Conservation (phyloP, 2,329 filamentous ascomycete genomes). For the Thielaviopsis punctulata region DNA sequence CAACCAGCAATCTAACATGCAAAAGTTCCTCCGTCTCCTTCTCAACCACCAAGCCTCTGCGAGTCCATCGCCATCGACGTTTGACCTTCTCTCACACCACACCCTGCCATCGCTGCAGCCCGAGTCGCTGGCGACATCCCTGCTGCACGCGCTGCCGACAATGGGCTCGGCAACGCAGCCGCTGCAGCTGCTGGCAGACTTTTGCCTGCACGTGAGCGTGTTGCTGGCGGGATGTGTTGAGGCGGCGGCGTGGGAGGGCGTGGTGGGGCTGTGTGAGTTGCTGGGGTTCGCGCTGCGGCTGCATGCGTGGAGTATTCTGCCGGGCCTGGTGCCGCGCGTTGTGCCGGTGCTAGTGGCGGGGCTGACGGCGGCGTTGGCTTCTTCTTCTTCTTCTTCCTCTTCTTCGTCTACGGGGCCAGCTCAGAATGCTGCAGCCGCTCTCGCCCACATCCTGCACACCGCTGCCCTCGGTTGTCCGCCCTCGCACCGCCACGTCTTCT, state of each 20-base stretch:
- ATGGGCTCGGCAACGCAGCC: slow-evolving; percentile 32
- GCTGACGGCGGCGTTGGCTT: slow-evolving; percentile 1
- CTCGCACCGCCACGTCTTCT: slow-evolving; percentile 34
- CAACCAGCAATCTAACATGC: background rate
- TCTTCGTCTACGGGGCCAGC: no score
- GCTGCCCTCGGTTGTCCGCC: slow-evolving; percentile 39
- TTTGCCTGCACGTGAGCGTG: slow-evolving; percentile 44
- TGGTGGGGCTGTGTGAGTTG: slow-evolving; percentile 48
- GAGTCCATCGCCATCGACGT: slow-evolving; percentile 42
- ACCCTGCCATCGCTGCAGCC: slow-evolving; percentile 15
- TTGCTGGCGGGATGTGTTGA: slow-evolving; percentile 52
- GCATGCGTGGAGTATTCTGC: slow-evolving; percentile 40
- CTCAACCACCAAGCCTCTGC: slow-evolving; percentile 42
- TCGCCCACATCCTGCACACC: slow-evolving; percentile 36
- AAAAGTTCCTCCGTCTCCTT: slow-evolving; percentile 42
- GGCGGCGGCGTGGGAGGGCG: slow-evolving; percentile 44
- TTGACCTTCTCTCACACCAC: slow-evolving; percentile 50
- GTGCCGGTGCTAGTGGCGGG: slow-evolving; percentile 21
- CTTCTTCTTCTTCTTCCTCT: background rate
- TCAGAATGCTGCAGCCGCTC: slow-evolving; percentile 10
- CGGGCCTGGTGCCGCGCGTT: slow-evolving; percentile 40
- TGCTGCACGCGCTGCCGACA: slow-evolving; percentile 48
- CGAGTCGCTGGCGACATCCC: slow-evolving; percentile 45
- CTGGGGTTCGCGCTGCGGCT: slow-evolving; percentile 46
- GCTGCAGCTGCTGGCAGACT: slow-evolving; percentile 42